Base-by-base conservation (phyloP, 805 yeast species). In the Candida loeiensis region DNA sequence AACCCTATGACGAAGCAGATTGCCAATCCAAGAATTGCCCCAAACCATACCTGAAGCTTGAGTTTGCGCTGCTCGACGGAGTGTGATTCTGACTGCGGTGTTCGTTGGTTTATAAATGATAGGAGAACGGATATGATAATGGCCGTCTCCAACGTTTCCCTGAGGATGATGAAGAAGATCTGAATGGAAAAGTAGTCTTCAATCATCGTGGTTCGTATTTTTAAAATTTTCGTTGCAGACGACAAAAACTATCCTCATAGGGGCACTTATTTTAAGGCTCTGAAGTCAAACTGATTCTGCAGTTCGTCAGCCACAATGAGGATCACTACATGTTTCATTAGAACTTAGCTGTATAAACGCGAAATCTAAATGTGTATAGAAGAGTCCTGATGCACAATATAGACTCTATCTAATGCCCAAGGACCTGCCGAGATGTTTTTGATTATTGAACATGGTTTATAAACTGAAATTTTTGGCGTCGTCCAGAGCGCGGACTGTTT, bases 31-130 rank as follows among this genome's bases (percentile, higher is more conserved):
- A 76, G 50, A 1, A 77, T 51, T 8, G 95, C 91, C 2, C 97
- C 97, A 1, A 79, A 56, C 84, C 95, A 82, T 4, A 89, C 86
- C 54, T 89, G 96, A 5, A 78, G 51, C 41, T 74, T 74, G 37
- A 85, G 64, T 22, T 45, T 42, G 12, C 33, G 37, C 13, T 34
- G 36, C 16, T 20, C 41, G 6, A 37, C 22, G 4, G 29, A 24
- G 4, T 18, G 25, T 7, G 30, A 12, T 6, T 16, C 31, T n/a
- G 17, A 9, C 3, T 17, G 26, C 6, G 46, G 26, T 4, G 41
- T 29, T 17, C 53, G 27, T 39, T 57, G 57, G 39, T 56, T 56
- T 45, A 57, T 54, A 47, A 57, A 57, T 16, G 59, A 53, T 19
- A 57, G 53, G 18, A 57, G 54, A 17, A 57, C 62, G 16, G 60